Conservation (phyloP, 495 filamentous ascomycete species). For the Usnea hakonensis region DNA sequence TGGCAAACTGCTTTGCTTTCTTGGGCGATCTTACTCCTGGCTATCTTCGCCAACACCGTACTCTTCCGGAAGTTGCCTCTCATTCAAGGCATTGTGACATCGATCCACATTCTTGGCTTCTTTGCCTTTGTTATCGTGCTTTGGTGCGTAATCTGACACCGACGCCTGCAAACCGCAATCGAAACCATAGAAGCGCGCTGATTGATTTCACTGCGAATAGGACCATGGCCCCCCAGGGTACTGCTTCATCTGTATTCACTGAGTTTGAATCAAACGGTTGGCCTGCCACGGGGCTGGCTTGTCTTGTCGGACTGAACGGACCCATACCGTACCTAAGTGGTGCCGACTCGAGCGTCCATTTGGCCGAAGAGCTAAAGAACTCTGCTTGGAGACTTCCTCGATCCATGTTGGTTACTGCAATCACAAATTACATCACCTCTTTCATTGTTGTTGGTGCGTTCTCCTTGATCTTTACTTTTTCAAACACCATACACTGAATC, state of each 20-base stretch:
- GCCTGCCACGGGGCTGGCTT: slow-evolving; percentile 44
- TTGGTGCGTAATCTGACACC: slow-evolving; percentile 25
- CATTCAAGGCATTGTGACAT: slow-evolving; percentile 49
- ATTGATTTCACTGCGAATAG: slow-evolving; percentile 13
- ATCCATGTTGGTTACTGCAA: slow-evolving; percentile 30
- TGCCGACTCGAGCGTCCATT: slow-evolving; percentile 37
- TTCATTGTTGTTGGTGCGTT: slow-evolving; percentile 34
- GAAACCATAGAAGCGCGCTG: slow-evolving; percentile 1
- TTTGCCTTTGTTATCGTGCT: slow-evolving; percentile 54
- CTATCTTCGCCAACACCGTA: slow-evolving; percentile 48
- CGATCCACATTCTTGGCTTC: slow-evolving; percentile 54
- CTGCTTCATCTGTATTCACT: slow-evolving; percentile 47
- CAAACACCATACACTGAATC: slow-evolving; percentile 14
- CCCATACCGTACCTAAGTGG: slow-evolving; percentile 32
- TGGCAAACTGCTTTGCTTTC: slow-evolving; percentile 42
- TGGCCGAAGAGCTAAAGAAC: slow-evolving; percentile 37
- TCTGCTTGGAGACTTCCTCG: slow-evolving; percentile 35
- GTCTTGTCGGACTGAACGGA: slow-evolving; percentile 48
- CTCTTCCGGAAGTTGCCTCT: slow-evolving; percentile 47
- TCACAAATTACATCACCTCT: slow-evolving; percentile 34
- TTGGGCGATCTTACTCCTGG: slow-evolving; percentile 40
- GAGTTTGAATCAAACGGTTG: slow-evolving; percentile 49
- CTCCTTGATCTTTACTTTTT: slow-evolving; percentile 13
- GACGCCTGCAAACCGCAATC: slow-evolving; percentile 1
- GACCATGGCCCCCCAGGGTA: slow-evolving; percentile 42